phyloP scores from a whole-genome alignment of 371 early-diverging fungal genomes.

The Spraguea lophii region DNA sequence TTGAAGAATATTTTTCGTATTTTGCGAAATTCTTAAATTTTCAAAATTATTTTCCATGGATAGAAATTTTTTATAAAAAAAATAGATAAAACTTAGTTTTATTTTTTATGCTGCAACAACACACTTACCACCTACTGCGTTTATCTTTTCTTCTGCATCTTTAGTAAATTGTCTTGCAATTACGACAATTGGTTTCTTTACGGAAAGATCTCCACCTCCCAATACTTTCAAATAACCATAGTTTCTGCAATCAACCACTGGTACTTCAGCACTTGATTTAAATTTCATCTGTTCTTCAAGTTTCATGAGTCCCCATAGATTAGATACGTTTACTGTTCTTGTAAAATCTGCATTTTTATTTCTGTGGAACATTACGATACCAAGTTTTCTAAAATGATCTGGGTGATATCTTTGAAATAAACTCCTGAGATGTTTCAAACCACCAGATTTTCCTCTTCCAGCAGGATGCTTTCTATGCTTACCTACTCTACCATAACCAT shows the following conservation, averaged over 20 bases:
- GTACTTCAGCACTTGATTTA: conserved; percentile 21
- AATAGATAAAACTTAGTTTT: too few species aligned
- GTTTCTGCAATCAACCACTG: conserved; percentile 42
- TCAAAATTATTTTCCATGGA: too few species aligned
- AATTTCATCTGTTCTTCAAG: conserved; percentile 28
- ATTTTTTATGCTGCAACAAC: conserved; percentile 8
- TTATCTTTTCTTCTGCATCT: conserved; percentile 40
- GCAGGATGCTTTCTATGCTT: conserved; percentile 48
- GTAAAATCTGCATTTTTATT: conserved; percentile 31
- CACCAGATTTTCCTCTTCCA: conserved; percentile 46
- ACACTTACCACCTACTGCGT: conserved; percentile 41
- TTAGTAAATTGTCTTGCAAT: conserved; percentile 42
- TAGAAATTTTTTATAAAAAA: too few species aligned
- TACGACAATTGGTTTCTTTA: conserved; percentile 42
- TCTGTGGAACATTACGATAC: conserved; percentile 39
- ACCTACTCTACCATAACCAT: conserved; percentile 46
- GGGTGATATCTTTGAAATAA: conserved; percentile 45
- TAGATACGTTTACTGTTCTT: conserved; percentile 25
- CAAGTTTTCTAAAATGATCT: conserved; percentile 44
- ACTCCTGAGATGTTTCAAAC: conserved; percentile 43
- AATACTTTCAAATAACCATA: conserved; percentile 42
- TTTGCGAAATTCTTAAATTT: too few species aligned
- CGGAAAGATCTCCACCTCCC: conserved; percentile 34
- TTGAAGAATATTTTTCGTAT: too few species aligned
- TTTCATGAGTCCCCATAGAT: conserved; percentile 34